Evolutionary conservation across 2,329 filamentous ascomycete genomes (phyloP).

Genomic region (Capronia epimyces): DNA sequence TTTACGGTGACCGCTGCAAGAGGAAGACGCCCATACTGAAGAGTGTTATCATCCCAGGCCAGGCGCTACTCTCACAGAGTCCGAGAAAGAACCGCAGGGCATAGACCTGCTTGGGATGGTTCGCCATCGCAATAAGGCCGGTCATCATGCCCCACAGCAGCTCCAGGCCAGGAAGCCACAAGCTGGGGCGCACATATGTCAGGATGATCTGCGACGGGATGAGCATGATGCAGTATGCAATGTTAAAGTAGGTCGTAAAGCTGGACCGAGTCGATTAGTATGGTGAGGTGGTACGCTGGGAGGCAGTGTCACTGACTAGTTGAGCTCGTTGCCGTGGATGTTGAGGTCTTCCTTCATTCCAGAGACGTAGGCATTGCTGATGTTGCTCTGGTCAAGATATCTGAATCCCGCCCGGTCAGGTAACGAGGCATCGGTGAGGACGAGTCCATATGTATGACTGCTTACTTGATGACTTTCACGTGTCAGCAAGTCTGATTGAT

Average conservation of each 20-base stretch:
- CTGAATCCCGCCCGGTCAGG: not conserved
- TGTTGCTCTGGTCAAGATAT: conserved; percentile 18
- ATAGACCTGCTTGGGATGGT: conserved; percentile 33
- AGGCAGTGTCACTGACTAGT: conserved; percentile 30
- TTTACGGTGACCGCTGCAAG: too few relatives aligned
- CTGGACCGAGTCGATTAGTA: conserved; percentile 14
- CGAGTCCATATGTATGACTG: not conserved
- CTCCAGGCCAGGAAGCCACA: conserved; percentile 32
- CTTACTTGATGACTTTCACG: not conserved
- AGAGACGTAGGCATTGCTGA: conserved; percentile 27
- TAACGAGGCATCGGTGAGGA: not conserved
- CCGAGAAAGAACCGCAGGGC: conserved; percentile 35
- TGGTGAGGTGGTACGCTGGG: not conserved
- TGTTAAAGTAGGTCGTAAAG: conserved; percentile 40
- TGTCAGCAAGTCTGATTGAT: not conserved
- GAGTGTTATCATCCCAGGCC: conserved; percentile 34
- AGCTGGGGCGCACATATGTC: conserved; percentile 33
- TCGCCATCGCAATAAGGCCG: conserved; percentile 30
- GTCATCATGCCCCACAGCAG: conserved; percentile 36
- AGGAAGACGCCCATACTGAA: conserved; percentile 28
- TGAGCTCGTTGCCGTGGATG: conserved; percentile 48
- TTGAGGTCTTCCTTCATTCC: conserved; percentile 45
- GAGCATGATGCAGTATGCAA: conserved; percentile 38
- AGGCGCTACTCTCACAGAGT: conserved; percentile 34
- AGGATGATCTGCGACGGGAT: conserved; percentile 38